Percentiles rank a stretch among this genome's conserved stretches.
These are phyloP conservation scores for Bretschneidera sinensis DNA, from an alignment of 345 rosid genomes.

Conservation along the genomic window DNA sequence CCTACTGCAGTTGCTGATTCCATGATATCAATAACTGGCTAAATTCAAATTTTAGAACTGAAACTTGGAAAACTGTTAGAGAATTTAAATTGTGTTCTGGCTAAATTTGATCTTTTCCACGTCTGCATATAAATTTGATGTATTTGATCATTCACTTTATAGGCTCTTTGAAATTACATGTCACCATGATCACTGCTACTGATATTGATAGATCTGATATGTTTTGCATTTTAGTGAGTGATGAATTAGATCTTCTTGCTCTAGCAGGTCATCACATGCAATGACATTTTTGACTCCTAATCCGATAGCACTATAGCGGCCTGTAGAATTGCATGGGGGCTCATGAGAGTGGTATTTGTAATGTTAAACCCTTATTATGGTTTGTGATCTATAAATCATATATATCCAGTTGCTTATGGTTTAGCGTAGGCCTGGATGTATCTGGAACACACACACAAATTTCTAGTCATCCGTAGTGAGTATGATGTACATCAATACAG, in stretches of 20 bases:
- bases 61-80: neutral
- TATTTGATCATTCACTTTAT: neutral
- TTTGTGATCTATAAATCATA: neutral
- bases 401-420: no score
- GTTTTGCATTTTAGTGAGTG: neutral
- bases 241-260: neutral
- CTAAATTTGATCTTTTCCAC: neutral
- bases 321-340: neutral
- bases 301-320: neutral
- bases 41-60: neutral
- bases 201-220: neutral
- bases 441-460: no score
- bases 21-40: neutral
- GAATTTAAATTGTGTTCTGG: neutral
- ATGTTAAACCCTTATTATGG: neutral
- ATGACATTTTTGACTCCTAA: neutral
- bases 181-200: neutral
- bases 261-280: neutral
- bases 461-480: neutral
- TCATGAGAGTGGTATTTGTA: neutral
- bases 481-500: no score
- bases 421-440: neutral
- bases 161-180: neutral
- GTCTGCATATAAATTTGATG: neutral
- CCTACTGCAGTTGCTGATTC: neutral